Conservation (phyloP, 257 asterid species). For the Solanum boliviense region DNA sequence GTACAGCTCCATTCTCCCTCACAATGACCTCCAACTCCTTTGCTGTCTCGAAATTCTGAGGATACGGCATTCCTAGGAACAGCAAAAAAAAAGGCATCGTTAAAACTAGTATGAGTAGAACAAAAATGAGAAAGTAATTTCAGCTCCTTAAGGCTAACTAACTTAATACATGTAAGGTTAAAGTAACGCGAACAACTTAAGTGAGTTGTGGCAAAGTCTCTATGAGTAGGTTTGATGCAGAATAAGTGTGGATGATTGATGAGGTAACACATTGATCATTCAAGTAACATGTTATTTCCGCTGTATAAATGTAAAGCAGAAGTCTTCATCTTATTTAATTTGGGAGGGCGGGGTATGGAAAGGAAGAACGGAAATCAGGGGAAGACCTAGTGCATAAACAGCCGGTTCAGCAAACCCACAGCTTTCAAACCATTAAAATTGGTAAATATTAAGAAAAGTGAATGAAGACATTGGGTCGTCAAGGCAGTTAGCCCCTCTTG, state of each 20-base stretch:
- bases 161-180: neutral
- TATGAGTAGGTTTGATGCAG: neutral
- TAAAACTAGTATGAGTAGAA: neutral
- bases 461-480: neutral
- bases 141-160: neutral
- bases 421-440: neutral
- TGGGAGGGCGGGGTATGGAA: neutral
- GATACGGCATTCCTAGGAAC: slow-evolving; percentile 86
- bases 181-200: neutral
- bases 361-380: neutral
- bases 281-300: neutral
- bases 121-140: neutral
- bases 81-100: neutral
- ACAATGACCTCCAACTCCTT: slow-evolving; percentile 71
- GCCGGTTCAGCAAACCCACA: neutral
- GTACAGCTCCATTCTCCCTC: slow-evolving; percentile 70
- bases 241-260: neutral
- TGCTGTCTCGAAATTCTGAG: slow-evolving; percentile 81
- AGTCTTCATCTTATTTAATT: neutral
- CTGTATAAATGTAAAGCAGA: neutral
- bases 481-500: neutral
- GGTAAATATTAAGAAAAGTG: neutral
- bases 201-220: neutral
- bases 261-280: neutral
- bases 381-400: neutral